These are phyloP conservation scores for Plectranthus barbatus DNA, from an alignment of 257 asterid genomes.

Conservation along the genomic window DNA sequence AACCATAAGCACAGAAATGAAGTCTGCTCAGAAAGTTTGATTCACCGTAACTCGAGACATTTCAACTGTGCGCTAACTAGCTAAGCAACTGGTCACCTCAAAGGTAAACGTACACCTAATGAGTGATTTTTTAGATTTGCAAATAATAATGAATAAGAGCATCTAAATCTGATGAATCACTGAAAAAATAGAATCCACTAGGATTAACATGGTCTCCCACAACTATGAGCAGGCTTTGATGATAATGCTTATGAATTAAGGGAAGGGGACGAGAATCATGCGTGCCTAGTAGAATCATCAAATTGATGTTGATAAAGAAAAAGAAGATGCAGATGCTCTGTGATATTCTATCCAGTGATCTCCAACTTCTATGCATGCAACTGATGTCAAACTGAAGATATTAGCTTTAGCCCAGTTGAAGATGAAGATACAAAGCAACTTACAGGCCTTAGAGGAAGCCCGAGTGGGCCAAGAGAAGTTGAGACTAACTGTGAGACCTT, in stretches of 20 bases:
- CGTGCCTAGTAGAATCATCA: background rate
- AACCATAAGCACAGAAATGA: too few species aligned
- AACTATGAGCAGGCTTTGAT: too few species aligned
- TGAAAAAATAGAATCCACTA: too few species aligned
- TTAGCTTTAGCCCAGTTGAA: too few species aligned
- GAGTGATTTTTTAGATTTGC: background rate
- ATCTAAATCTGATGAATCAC: background rate
- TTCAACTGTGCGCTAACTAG: background rate
- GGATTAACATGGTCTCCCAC: too few species aligned
- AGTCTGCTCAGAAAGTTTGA: too few species aligned
- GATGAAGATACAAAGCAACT: slow-evolving; percentile 25
- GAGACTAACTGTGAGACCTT: slow-evolving; percentile 32
- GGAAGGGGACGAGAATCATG: background rate
- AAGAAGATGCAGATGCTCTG: background rate
- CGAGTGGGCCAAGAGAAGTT: slow-evolving; percentile 47
- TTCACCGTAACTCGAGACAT: too few species aligned
- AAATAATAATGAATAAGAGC: too few species aligned
- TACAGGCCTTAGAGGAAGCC: slow-evolving; percentile 64
- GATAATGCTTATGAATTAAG: background rate
- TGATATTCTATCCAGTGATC: background rate
- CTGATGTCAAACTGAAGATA: too few species aligned
- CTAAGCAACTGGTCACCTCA: background rate
- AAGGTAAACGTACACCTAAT: background rate
- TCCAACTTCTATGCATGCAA: too few species aligned
- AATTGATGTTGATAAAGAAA: background rate